phyloP scores from a whole-genome alignment of 495 filamentous ascomycete species.

The Cudoniella acicularis region DNA sequence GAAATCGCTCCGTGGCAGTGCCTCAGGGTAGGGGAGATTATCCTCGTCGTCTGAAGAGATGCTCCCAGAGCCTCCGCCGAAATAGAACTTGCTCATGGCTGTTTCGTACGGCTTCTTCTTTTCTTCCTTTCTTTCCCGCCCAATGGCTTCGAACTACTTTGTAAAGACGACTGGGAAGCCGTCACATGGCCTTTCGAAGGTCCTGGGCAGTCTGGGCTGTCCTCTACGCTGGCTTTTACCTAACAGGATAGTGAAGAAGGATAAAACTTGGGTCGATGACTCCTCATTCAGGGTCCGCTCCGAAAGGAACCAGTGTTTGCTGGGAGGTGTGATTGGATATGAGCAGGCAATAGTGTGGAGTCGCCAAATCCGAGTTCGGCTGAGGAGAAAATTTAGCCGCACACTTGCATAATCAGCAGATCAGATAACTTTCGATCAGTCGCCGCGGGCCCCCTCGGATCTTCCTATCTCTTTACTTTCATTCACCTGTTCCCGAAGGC shows the following conservation, averaged over 20 bases:
- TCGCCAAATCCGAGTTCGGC: background rate
- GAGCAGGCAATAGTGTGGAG: background rate
- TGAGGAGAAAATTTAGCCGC: background rate
- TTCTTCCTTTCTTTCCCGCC: background rate
- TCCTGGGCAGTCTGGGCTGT: too few species aligned
- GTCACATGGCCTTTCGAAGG: background rate
- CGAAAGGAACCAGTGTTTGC: background rate
- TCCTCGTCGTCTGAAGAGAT: constrained; percentile 52
- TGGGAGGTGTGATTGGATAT: constrained; percentile 6
- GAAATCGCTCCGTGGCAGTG: constrained; percentile 75
- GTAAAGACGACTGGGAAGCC: background rate
- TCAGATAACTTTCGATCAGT: background rate
- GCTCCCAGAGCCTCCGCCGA: constrained; percentile 47
- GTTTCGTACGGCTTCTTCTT: background rate
- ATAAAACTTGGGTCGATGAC: background rate
- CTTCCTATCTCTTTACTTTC: background rate
- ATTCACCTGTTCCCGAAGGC: background rate
- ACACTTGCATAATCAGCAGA: background rate
- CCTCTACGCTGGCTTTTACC: background rate
- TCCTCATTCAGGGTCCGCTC: constrained; percentile 4
- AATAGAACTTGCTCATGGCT: constrained; percentile 37
- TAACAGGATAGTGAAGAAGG: background rate
- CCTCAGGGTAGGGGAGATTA: constrained; percentile 77
- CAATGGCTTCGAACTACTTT: background rate
- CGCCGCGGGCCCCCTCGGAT: background rate